Evolutionary conservation across 2,329 filamentous ascomycete species (phyloP), one percentile per base, ranked within the genome.

Genomic region (Oidium heveae): DNA sequence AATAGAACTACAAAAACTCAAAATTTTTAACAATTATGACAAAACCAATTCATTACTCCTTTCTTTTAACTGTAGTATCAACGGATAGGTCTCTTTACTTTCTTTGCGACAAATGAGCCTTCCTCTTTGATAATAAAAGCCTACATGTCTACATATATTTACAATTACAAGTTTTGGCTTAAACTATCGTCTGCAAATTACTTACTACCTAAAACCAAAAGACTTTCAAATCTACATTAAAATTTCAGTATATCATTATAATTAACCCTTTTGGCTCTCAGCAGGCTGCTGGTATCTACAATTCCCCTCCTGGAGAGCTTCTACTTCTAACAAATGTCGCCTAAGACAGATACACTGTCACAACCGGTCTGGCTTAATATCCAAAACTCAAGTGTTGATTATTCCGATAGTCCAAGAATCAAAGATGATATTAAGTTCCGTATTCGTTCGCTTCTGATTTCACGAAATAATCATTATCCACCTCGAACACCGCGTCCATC

Each of bases 401-500:
- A 61, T 47, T 39, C 56, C 13, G 61, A 51, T 46, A 55, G 54
- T 53, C 56, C 52, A 50, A 56, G 56, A 49, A 59, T 64, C 20
- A 61, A 64, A 22, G 61, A 61, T 33, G 63, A 64, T 52, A 62
- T 64, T 37, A 53, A 57, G 28, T 58, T 59, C 22, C 61, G 62
- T 16, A 61, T 65, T 46, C 59, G 61, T 32, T 62, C 61, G 46
- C 59, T 65, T 6, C 52, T 63, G 4, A 51, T 63, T 20, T 62
- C 62, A 33, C 59, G 61, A 36, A 58, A 63, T 52, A 53, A 56
- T 15, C 57, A 56, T 41, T 54, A 54, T 28, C 61, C 61, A 36
- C 60, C 62, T 37, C 57, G 59, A 56, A 63, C 61, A 10, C 61
- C 61, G 15, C 57, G 56, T 54, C 52, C 58, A 15, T 63, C 62